Conservation (phyloP, 805 yeast species). For the Cyberlindnera xishuangbannaensis region DNA sequence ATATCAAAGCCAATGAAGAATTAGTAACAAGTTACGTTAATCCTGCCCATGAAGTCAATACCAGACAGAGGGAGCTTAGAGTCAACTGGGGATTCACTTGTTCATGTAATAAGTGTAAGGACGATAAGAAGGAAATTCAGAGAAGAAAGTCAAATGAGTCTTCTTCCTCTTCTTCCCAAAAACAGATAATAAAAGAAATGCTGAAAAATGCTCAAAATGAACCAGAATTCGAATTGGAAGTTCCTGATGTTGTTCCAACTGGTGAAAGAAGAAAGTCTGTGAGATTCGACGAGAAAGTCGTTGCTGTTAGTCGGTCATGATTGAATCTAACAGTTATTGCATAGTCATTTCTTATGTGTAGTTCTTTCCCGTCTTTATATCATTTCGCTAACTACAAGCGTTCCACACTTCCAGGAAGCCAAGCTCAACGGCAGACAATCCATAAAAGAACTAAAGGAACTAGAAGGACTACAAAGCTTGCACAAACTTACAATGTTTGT, state of each 20-base stretch:
- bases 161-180: constrained; percentile 12
- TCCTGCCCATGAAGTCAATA: constrained; percentile 53
- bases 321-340: no score
- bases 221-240: constrained; percentile 42
- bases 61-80: constrained; percentile 59
- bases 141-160: constrained; percentile 39
- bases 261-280: constrained; percentile 57
- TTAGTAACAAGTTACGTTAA: constrained; percentile 65
- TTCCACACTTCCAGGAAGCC: no score
- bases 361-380: no score
- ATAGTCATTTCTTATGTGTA: no score
- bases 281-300: constrained; percentile 57
- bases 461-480: no score
- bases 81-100: constrained; percentile 80
- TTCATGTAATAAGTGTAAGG: constrained; percentile 57
- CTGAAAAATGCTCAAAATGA: constrained; percentile 35
- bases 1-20: constrained; percentile 60
- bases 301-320: no score
- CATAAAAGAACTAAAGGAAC: no score
- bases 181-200: constrained; percentile 40
- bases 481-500: no score
- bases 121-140: constrained; percentile 41
- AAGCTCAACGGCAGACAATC: no score
- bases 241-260: constrained; percentile 29
- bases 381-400: no score